Conservation (phyloP, 2,329 filamentous ascomycete species). For the Aspergillus brasiliensis region DNA sequence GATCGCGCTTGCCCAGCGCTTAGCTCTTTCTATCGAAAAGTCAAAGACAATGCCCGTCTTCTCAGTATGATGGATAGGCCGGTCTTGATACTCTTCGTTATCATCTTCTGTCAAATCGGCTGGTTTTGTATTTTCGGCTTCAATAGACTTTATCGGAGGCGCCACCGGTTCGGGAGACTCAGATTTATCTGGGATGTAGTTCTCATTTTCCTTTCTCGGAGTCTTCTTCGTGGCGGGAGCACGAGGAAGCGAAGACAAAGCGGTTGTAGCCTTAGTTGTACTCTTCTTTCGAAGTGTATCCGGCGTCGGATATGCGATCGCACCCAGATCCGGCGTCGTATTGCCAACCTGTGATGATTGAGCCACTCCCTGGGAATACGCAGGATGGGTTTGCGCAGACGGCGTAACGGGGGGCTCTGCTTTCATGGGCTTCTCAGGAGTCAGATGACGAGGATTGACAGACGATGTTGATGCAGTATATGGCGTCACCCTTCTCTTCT, state of each 20-base stretch:
- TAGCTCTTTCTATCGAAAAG: constrained; percentile 34
- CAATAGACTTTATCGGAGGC: background rate
- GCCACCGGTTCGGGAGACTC: background rate
- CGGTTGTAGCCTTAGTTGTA: background rate
- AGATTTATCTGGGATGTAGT: background rate
- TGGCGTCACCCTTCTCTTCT: background rate
- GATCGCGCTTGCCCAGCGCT: constrained; percentile 38
- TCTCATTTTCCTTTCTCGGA: background rate
- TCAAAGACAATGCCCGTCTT: constrained; percentile 30
- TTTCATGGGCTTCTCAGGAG: background rate
- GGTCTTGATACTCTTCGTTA: background rate
- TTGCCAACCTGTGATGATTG: background rate
- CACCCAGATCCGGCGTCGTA: background rate
- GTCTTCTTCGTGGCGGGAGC: background rate
- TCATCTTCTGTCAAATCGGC: background rate
- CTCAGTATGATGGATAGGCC: constrained; percentile 16
- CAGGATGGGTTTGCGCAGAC: background rate
- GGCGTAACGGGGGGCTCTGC: background rate
- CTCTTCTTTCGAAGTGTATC: background rate
- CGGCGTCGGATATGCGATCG: background rate
- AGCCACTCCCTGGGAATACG: background rate
- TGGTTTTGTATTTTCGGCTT: background rate
- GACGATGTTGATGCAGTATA: background rate
- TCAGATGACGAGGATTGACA: constrained; percentile 13
- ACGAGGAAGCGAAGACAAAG: background rate